phyloP scores from a whole-genome alignment of 345 rosid species.

The Salix purpurea region DNA sequence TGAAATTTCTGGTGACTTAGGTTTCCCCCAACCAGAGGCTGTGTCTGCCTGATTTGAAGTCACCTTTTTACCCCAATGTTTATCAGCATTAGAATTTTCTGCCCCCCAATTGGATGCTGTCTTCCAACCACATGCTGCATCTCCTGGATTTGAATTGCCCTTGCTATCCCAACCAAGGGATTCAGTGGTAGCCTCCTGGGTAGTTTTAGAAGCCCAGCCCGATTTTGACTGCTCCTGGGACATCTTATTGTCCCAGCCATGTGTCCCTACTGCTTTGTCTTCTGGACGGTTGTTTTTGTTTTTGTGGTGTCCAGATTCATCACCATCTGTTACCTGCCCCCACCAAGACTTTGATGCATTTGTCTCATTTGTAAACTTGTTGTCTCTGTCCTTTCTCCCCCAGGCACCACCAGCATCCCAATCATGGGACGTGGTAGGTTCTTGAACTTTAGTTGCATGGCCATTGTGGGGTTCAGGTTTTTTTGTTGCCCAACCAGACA shows the following conservation, averaged over 20 bases:
- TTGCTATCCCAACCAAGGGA: not conserved
- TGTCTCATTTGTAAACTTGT: not conserved
- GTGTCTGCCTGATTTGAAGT: not conserved
- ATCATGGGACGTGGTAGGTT: not conserved
- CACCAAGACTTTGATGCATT: not conserved
- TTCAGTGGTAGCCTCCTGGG: not conserved
- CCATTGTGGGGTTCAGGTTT: slow-evolving; percentile 5
- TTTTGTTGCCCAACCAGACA: slow-evolving; percentile 32
- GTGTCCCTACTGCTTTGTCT: not conserved
- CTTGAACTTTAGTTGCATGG: not conserved
- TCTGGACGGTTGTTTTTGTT: not conserved
- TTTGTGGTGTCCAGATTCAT: not conserved
- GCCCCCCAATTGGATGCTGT: not conserved
- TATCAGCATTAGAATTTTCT: not conserved
- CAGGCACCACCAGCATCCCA: slow-evolving; percentile 22
- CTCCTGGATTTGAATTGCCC: not conserved
- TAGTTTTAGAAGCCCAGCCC: slow-evolving; percentile 9
- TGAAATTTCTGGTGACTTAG: slow-evolving; percentile 14
- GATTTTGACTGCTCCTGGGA: not conserved
- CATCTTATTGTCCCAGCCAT: not conserved
- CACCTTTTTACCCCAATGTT: not conserved
- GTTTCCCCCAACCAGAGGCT: slow-evolving; percentile 4
- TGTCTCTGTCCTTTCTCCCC: slow-evolving; percentile 13
- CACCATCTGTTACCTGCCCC: not conserved
- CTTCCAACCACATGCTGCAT: not conserved